phyloP scores from a whole-genome alignment of 1,284 basidiomycete species.

The Stygiomarasmius scandens region DNA sequence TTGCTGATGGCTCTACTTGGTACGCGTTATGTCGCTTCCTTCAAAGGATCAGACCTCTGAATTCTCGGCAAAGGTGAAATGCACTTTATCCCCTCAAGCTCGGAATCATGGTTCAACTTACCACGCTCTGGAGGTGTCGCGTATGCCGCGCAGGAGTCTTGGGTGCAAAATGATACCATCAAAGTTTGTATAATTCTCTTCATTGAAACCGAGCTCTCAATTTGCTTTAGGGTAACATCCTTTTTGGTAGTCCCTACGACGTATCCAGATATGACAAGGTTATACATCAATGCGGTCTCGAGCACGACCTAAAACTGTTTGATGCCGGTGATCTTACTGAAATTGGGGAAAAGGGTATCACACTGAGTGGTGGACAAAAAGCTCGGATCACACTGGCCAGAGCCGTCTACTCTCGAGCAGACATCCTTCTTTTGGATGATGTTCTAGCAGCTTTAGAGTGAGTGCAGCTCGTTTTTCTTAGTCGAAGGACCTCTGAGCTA shows the following conservation, averaged over 20 bases:
- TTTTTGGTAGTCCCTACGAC: conserved; percentile 78
- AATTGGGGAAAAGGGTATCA: conserved; percentile 56
- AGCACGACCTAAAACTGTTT: conserved; percentile 52
- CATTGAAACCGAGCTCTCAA: conserved; percentile 10
- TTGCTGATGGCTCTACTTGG: conserved; percentile 55
- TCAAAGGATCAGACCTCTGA: not conserved
- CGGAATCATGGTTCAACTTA: conserved; percentile 64
- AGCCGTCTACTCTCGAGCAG: conserved; percentile 58
- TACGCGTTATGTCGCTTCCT: not conserved
- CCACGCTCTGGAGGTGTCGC: conserved; percentile 67
- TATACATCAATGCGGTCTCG: conserved; percentile 55
- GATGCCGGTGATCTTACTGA: conserved; percentile 77
- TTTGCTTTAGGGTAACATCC: conserved; percentile 73
- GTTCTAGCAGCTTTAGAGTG: conserved; percentile 44
- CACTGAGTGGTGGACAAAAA: conserved; percentile 68
- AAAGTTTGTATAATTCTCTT: conserved; percentile 47
- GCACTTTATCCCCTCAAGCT: conserved; percentile 57
- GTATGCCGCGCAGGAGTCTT: conserved; percentile 79
- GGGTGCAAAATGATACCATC: conserved; percentile 44
- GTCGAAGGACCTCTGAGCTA: not conserved
- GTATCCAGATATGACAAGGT: conserved; percentile 73
- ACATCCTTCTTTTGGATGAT: conserved; percentile 58
- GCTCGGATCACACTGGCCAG: conserved; percentile 64
- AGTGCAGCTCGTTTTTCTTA: not conserved
- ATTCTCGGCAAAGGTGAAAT: conserved; percentile 45